A percentile compares a stretch with the other conserved stretches of the same genome.
phyloP scores from a whole-genome alignment of 495 filamentous ascomycete genomes.

The Penicillium taxi region DNA sequence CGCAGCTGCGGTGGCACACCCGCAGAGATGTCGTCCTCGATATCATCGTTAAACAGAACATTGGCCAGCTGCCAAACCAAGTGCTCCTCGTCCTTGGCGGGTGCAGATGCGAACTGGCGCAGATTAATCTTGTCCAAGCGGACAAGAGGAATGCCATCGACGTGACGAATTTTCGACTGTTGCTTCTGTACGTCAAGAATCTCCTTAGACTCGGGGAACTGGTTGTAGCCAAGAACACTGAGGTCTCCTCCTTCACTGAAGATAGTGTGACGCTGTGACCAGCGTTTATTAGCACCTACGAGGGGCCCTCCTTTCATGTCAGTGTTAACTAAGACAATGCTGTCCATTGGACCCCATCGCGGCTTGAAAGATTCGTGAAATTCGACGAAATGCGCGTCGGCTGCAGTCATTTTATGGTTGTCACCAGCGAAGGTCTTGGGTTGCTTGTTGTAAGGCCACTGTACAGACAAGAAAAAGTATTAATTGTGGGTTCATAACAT shows the following conservation, averaged over 20 bases:
- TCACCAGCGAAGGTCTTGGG: slow-evolving; percentile 55
- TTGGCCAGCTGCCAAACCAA: slow-evolving; percentile 55
- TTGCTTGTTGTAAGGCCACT: slow-evolving; percentile 83
- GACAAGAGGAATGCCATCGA: slow-evolving; percentile 36
- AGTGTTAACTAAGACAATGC: slow-evolving; percentile 53
- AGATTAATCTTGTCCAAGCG: slow-evolving; percentile 28
- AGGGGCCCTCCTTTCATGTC: slow-evolving; percentile 18
- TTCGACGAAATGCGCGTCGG: slow-evolving; percentile 52
- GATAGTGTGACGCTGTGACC: slow-evolving; percentile 31
- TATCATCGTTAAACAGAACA: slow-evolving; percentile 71
- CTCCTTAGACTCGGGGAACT: slow-evolving; percentile 17
- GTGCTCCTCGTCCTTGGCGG: slow-evolving; percentile 27
- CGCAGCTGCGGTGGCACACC: slow-evolving; percentile 35
- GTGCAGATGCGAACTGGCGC: slow-evolving; percentile 28
- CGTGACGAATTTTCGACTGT: slow-evolving; percentile 26
- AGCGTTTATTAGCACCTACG: slow-evolving; percentile 19
- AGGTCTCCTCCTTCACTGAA: slow-evolving; percentile 34
- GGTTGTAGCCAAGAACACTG: slow-evolving; percentile 22
- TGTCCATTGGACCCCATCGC: slow-evolving; percentile 68
- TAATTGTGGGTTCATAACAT: slow-evolving; percentile 28
- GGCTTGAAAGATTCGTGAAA: slow-evolving; percentile 63
- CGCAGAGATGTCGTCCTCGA: slow-evolving; percentile 39
- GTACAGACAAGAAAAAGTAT: slow-evolving; percentile 34
- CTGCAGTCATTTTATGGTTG: slow-evolving; percentile 46
- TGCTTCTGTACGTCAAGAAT: slow-evolving; percentile 33